Base-by-base conservation (phyloP, 192 early-diverging fungal genomes). In the Mortierella antarctica region DNA sequence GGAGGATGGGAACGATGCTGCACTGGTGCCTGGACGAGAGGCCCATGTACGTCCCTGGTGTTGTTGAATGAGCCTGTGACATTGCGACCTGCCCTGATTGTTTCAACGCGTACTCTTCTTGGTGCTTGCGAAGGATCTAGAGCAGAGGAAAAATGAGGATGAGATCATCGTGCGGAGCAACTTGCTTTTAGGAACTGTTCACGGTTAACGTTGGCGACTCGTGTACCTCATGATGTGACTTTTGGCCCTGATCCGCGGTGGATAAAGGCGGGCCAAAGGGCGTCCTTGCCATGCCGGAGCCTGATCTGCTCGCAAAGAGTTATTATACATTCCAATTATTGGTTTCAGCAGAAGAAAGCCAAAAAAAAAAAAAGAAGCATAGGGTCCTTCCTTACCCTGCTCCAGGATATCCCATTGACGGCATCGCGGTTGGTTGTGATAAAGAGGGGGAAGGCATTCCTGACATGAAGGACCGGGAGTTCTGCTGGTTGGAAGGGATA, bases 391-490 rank as follows among this genome's bases (percentile, higher is more conserved):
- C 57, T 12, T 57, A 80, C 77, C 56, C 45, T 58, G 57, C 54
- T 31, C 57, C 65, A 15, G 55, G 70, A 20, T 71, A 71, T 12
- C 77, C 77, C 41, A 65, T 60, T 50, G 61, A 18, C 13, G 56
- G 62, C 67, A 70, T 70, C 4, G 75, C 70, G n/a, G 65, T 52
- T 31, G 62, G 21, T n/a, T 72, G 77, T 0, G 64, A 31, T 14
- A 80, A 60, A 14, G 77, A 80, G 0, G 77, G 77, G 15, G 77
- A 80, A 17, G 77, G 77, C 77, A 80, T 80, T n/a, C 77, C 77
- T 13, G 58, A 50, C 65, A 72, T 71, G 53, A 72, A 80, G 0
- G 58, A 50, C 18, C 70, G 65, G 5, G 66, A 62, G 40, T 41
- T 48, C 15, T 70, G 69, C 45, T 62, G 70, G 12, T 13, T 17